Conservation (phyloP, 2,329 filamentous ascomycete genomes). For the Hirsutella rhossiliensis region DNA sequence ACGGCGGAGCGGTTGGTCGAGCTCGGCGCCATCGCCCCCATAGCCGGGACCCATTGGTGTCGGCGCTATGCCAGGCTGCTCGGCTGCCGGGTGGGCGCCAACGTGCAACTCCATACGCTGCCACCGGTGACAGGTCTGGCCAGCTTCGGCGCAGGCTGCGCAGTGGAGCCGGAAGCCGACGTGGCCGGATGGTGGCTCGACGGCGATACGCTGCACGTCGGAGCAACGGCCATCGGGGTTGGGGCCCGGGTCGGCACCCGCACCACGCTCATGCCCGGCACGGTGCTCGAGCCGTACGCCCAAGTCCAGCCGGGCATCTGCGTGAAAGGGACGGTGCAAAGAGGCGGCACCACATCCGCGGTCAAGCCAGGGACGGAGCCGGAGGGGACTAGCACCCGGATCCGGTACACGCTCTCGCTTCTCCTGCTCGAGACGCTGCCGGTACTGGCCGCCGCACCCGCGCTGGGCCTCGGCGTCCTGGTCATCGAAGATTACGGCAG, state of each 20-base stretch:
- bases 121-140: slow-evolving; percentile 8
- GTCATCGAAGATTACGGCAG: slow-evolving; percentile 2
- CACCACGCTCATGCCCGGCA: slow-evolving; percentile 7
- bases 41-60: slow-evolving; percentile 9
- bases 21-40: slow-evolving; percentile 2
- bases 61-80: slow-evolving; percentile 7
- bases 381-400: neutral
- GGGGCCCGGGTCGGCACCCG: slow-evolving; percentile 9
- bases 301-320: slow-evolving; percentile 5
- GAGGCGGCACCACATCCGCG: neutral
- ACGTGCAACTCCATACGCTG: slow-evolving; percentile 8
- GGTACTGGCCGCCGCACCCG: slow-evolving; percentile 4
- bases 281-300: slow-evolving; percentile 7
- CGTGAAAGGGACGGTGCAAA: neutral
- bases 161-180: slow-evolving; percentile 10
- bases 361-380: neutral
- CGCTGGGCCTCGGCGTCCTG: slow-evolving; percentile 4
- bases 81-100: slow-evolving; percentile 8
- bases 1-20: slow-evolving; percentile 6
- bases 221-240: slow-evolving; percentile 6
- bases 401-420: slow-evolving; percentile 5
- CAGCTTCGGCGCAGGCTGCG: slow-evolving; percentile 8
- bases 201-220: slow-evolving; percentile 9
- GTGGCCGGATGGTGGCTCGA: slow-evolving; percentile 11
- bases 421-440: slow-evolving; percentile 6